These are phyloP conservation scores for Penicillium silybi DNA, from an alignment of 495 filamentous ascomycete species.

Conservation along the genomic window DNA sequence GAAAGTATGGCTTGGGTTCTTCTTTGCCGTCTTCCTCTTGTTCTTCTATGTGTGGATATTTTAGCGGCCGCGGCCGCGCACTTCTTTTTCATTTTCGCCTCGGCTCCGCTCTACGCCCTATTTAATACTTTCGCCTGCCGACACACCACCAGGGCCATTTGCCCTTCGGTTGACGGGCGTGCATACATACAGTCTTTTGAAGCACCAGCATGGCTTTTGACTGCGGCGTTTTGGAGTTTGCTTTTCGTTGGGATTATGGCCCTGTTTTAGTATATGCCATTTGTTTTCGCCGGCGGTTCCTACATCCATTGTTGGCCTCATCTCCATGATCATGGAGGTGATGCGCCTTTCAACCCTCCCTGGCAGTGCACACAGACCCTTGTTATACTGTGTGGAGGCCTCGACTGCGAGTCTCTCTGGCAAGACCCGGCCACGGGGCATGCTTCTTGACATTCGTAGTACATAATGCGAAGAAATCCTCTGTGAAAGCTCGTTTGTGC, in stretches of 20 bases:
- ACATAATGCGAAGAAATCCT: not conserved
- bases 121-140: not conserved
- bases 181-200: not conserved
- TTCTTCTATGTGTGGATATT: conserved; percentile 92
- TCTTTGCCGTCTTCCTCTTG: conserved; percentile 69
- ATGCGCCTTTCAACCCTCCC: not conserved
- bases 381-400: not conserved
- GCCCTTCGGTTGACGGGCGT: not conserved
- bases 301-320: not conserved
- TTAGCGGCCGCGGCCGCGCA: conserved; percentile 13
- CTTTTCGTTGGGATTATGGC: not conserved
- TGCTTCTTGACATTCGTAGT: not conserved
- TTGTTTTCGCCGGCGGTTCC: not conserved
- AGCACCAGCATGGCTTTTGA: conserved; percentile 8
- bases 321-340: not conserved
- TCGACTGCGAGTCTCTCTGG: not conserved
- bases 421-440: not conserved
- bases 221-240: conserved; percentile 6
- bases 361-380: not conserved
- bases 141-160: not conserved
- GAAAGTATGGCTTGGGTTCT: conserved; percentile 89
- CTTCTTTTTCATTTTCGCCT: not conserved
- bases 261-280: not conserved
- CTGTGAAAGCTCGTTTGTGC: not conserved
- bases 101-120: not conserved